phyloP scores from a whole-genome alignment of 2,329 filamentous ascomycete species.

The Aulographum hederae region DNA sequence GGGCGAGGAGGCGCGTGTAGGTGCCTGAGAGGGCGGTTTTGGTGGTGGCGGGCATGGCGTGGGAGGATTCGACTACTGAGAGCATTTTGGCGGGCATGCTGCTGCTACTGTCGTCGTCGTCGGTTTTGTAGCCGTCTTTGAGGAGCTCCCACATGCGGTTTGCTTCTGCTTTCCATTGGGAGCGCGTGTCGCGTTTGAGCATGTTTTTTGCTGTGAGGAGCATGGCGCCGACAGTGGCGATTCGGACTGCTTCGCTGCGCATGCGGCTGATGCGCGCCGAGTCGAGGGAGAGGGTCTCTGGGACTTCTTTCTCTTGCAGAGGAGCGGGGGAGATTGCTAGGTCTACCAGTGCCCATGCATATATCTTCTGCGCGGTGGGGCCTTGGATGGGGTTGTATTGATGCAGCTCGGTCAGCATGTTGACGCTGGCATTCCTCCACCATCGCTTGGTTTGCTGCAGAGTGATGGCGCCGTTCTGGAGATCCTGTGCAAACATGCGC shows the following conservation, averaged over 20 bases:
- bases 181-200: conserved; percentile 61
- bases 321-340: conserved; percentile 50
- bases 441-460: conserved; percentile 43
- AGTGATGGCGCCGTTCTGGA: conserved; percentile 36
- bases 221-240: conserved; percentile 57
- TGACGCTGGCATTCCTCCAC: conserved; percentile 46
- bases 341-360: conserved; percentile 58
- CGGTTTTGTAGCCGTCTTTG: conserved; percentile 37
- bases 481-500: conserved; percentile 48
- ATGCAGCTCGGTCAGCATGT: conserved; percentile 46
- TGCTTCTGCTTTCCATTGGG: conserved; percentile 60
- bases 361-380: conserved; percentile 51
- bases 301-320: conserved; percentile 35
- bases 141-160: conserved; percentile 52
- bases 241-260: conserved; percentile 39
- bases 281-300: conserved; percentile 60
- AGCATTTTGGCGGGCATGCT: conserved; percentile 24
- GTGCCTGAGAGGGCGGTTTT: conserved; percentile 24
- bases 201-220: conserved; percentile 68
- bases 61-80: conserved; percentile 28
- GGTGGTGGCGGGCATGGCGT: conserved; percentile 29
- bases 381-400: conserved; percentile 51
- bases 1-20: conserved; percentile 30
- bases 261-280: conserved; percentile 40
- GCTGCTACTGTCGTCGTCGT: conserved; percentile 28